phyloP scores from a whole-genome alignment of 2,329 filamentous ascomycete species.

The Aschersonia sp. region DNA sequence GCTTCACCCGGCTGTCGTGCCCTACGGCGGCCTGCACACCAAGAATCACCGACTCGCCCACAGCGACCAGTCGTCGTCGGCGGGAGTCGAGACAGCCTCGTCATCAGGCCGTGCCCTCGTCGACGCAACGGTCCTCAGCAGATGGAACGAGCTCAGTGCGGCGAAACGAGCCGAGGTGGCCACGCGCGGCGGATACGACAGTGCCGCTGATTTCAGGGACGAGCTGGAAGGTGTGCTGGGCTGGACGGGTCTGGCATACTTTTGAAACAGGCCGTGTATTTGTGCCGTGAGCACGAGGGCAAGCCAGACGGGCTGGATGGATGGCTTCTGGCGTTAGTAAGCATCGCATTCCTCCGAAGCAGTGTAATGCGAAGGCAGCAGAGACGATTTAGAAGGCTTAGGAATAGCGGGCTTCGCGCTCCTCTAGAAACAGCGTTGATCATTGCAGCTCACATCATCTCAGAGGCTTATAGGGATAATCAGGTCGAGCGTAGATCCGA shows the following conservation, averaged over 20 bases:
- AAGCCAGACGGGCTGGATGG: too few relatives aligned
- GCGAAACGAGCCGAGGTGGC: conserved; percentile 60
- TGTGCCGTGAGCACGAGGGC: too few relatives aligned
- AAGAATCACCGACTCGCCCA: conserved; percentile 53
- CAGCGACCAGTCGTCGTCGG: conserved; percentile 20
- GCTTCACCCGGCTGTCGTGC: conserved; percentile 60
- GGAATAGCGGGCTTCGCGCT: too few relatives aligned
- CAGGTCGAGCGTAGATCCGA: too few relatives aligned
- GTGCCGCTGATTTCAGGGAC: conserved; percentile 51
- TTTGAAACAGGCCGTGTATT: conserved; percentile 14
- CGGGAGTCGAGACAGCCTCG: conserved; percentile 39
- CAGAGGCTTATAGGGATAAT: too few relatives aligned
- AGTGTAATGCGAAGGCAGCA: too few relatives aligned
- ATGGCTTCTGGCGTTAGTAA: too few relatives aligned
- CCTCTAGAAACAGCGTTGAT: too few relatives aligned
- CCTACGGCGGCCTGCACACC: conserved; percentile 70
- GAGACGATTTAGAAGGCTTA: too few relatives aligned
- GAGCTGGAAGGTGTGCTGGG: conserved; percentile 52
- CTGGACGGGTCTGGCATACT: conserved; percentile 48
- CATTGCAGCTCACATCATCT: too few relatives aligned
- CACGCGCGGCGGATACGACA: conserved; percentile 52
- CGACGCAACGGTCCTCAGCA: conserved; percentile 60
- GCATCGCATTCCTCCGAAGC: too few relatives aligned
- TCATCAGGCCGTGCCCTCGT: conserved; percentile 53
- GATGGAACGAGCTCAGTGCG: conserved; percentile 64